These are phyloP conservation scores for Hylodesmum podocarpum DNA, from an alignment of 306 rosid species.

Conservation along the genomic window DNA sequence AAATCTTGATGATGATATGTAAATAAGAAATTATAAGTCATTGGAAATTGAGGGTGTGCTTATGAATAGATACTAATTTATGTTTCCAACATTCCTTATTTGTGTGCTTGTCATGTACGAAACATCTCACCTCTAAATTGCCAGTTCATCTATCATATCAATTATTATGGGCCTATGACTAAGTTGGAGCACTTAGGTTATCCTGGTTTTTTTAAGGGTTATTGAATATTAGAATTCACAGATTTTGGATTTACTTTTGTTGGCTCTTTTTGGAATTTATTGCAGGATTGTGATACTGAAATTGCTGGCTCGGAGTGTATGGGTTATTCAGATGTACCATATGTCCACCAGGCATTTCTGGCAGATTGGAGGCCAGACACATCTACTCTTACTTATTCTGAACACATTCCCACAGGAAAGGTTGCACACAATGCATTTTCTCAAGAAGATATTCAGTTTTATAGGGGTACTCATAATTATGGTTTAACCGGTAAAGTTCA, in stretches of 20 bases:
- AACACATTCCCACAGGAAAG: constrained; percentile 39
- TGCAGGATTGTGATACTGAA: constrained; percentile 66
- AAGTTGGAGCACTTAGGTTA: constrained; percentile 8
- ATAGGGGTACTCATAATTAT: constrained; percentile 30
- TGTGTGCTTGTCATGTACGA: neutral
- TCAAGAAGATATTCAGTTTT: constrained; percentile 39
- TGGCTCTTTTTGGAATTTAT: constrained; percentile 24
- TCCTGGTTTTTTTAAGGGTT: constrained; percentile 18
- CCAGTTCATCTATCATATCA: constrained; percentile 18
- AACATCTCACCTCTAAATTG: constrained; percentile 13
- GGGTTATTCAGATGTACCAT: constrained; percentile 59
- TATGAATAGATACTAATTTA: neutral
- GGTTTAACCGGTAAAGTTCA: constrained; percentile 42
- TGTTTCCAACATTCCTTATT: constrained; percentile 19
- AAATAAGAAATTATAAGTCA: constrained; percentile 13
- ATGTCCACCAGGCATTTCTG: constrained; percentile 77
- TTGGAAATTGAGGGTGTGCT: constrained; percentile 6
- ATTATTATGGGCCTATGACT: constrained; percentile 2
- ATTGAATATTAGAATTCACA: constrained; percentile 23
- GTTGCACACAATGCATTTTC: constrained; percentile 37
- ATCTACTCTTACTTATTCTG: constrained; percentile 42
- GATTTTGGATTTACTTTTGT: constrained; percentile 29
- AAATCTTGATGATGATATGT: constrained; percentile 22
- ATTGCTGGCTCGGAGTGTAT: constrained; percentile 47
- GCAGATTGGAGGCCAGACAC: constrained; percentile 88